Evolutionary conservation across 192 early-diverging fungal species (phyloP).

Genomic region (Backusella sp.): DNA sequence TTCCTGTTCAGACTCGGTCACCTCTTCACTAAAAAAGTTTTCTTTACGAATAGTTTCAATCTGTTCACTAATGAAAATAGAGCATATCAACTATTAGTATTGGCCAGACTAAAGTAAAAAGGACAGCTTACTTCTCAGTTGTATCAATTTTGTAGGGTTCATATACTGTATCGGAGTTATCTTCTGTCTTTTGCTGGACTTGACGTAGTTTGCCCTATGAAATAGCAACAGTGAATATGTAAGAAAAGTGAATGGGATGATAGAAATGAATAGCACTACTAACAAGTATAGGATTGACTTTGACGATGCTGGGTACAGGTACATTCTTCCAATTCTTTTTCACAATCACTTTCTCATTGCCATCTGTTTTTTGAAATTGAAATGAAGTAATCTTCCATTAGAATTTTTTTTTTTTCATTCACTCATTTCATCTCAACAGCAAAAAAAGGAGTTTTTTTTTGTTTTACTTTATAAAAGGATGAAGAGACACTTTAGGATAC

Average conservation of each 20-base stretch:
- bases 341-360: background rate
- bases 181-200: slow-evolving; percentile 10
- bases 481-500: background rate
- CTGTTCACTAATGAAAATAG: slow-evolving; percentile 48
- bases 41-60: slow-evolving; percentile 81
- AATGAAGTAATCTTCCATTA: slow-evolving; percentile 17
- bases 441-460: background rate
- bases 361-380: slow-evolving; percentile 1
- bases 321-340: slow-evolving; percentile 20
- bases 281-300: slow-evolving; percentile 31
- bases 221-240: background rate
- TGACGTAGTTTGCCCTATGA: slow-evolving; percentile 20
- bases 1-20: slow-evolving; percentile 85
- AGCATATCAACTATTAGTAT: background rate
- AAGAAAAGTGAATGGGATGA: background rate
- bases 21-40: slow-evolving; percentile 86
- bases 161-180: slow-evolving; percentile 11
- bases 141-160: slow-evolving; percentile 15
- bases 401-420: slow-evolving; percentile 10
- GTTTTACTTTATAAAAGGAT: background rate
- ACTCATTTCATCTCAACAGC: background rate
- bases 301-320: slow-evolving; percentile 20
- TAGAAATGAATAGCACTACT: background rate
- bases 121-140: slow-evolving; percentile 8
- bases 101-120: background rate